A percentile compares a stretch with the other conserved stretches of the same genome.
Evolutionary conservation across 192 early-diverging fungal genomes (phyloP).

Genomic region (Nowakowskiella sp.): DNA sequence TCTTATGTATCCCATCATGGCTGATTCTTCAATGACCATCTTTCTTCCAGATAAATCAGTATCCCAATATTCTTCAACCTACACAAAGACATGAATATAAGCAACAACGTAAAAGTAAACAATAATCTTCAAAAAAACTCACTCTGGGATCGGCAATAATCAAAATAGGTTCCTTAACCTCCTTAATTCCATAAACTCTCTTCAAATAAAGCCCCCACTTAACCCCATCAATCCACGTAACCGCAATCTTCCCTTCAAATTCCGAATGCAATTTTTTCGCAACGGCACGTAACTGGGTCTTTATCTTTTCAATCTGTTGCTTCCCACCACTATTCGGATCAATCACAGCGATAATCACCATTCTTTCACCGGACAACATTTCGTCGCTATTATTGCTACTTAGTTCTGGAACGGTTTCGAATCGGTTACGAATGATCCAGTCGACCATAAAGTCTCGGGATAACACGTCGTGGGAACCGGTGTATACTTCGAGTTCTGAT

Average conservation of each 20-base stretch:
- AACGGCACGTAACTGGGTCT: not conserved
- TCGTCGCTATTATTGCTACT: slow-evolving; percentile 59
- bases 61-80: slow-evolving; percentile 6
- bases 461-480: slow-evolving; percentile 4
- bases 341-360: slow-evolving; percentile 59
- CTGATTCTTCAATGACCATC: too few relatives aligned
- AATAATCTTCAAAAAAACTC: not conserved
- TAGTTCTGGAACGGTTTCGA: slow-evolving; percentile 57
- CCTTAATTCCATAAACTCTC: slow-evolving; percentile 33
- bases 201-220: slow-evolving; percentile 29
- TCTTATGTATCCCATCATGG: too few relatives aligned
- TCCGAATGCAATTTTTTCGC: not conserved
- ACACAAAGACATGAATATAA: too few relatives aligned
- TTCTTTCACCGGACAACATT: slow-evolving; percentile 56
- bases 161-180: slow-evolving; percentile 36
- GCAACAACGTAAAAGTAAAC: too few relatives aligned
- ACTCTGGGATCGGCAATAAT: slow-evolving; percentile 44
- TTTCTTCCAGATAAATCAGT: too few relatives aligned
- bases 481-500: slow-evolving; percentile 17
- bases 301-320: too few relatives aligned
- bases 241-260: too few relatives aligned
- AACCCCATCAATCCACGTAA: slow-evolving; percentile 35
- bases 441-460: slow-evolving; percentile 42
- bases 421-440: slow-evolving; percentile 41
- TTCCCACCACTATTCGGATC: slow-evolving; percentile 30